Base-by-base conservation (phyloP, 2,329 filamentous ascomycete species). In the Dothidotthia symphoricarpi region DNA sequence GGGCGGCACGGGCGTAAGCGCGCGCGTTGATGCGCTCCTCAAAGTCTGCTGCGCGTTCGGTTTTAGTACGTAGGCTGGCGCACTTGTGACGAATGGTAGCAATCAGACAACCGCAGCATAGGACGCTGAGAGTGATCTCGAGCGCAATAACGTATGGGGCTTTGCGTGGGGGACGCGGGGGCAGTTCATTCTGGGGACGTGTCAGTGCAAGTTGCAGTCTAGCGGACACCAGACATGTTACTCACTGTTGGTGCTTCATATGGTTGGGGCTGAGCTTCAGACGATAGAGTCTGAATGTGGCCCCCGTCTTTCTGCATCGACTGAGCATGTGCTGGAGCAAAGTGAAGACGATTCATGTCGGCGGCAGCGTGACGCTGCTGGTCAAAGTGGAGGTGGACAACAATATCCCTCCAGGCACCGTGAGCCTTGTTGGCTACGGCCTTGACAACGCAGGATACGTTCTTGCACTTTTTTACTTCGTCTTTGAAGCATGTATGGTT, bases 1-100 rank as follows among this genome's bases (percentile, higher is more conserved):
- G 70, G 14, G 77, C 77, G 19, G 77, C 76, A 22, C 72, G 68
- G 28, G 71, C 71, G 49, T 81, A 81, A 6, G 73, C 69, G 10
- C 71, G 68, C 9, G 67, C 73, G 17, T 72, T 75, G 19, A 70
- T 66, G 34, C 76, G 70, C 58, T 81, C 76, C 63, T 81, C 77
- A 11, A 69, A 70, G 28, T 71, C 66, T 12, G 77, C 75, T 7
- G 74, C 70, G 16, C 75, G 69, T 40, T 80, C 77, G 10, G 72
- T 74, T 40, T 73, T 71, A 19, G 68, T 71, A 22, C 75, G 71
- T 16, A 71, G 67, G 34, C 73, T 73, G 48, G 72, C 70, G 43
- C 70, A 78, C 45, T 72, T 72, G 39, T 69, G 64, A 16, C 68
- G 69, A 37, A 76, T 65, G 28, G 72, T 62, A 4, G 65, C 59